Conservation (phyloP, 2,329 filamentous ascomycete species). For the Xylaria sp. region DNA sequence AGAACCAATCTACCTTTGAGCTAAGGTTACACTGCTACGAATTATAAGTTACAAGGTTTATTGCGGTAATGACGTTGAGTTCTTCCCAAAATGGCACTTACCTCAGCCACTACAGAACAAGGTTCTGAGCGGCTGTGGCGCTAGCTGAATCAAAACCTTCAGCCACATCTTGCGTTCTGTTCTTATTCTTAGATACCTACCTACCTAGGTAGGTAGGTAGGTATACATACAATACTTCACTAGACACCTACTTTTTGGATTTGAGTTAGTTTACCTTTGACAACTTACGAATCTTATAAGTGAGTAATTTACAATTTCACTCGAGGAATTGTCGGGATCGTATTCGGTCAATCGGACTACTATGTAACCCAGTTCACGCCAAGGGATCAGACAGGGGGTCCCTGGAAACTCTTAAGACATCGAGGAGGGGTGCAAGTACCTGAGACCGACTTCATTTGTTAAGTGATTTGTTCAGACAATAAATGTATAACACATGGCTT, state of each 20-base stretch:
- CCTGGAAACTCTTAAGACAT: background rate
- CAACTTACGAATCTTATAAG: background rate
- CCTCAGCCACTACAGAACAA: constrained; percentile 17
- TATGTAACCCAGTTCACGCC: background rate
- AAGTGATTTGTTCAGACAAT: background rate
- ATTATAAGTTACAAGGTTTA: background rate
- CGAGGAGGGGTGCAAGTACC: background rate
- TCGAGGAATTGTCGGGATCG: background rate
- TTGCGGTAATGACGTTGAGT: constrained; percentile 32
- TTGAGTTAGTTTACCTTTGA: too few relatives aligned
- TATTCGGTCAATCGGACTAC: background rate
- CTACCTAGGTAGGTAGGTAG: too few relatives aligned
- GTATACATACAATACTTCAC: too few relatives aligned
- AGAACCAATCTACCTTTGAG: background rate
- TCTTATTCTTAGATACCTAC: too few relatives aligned
- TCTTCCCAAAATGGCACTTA: constrained; percentile 24
- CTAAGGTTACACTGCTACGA: too few relatives aligned
- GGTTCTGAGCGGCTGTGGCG: constrained; percentile 14
- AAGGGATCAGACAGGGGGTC: background rate
- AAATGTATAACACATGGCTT: background rate
- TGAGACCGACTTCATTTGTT: background rate
- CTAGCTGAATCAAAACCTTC: background rate
- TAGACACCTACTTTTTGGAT: background rate
- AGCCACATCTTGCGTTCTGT: constrained; percentile 7
- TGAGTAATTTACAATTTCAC: background rate